These are phyloP conservation scores for Knufia fluminis DNA, from an alignment of 2,329 filamentous ascomycete genomes.

Conservation along the genomic window DNA sequence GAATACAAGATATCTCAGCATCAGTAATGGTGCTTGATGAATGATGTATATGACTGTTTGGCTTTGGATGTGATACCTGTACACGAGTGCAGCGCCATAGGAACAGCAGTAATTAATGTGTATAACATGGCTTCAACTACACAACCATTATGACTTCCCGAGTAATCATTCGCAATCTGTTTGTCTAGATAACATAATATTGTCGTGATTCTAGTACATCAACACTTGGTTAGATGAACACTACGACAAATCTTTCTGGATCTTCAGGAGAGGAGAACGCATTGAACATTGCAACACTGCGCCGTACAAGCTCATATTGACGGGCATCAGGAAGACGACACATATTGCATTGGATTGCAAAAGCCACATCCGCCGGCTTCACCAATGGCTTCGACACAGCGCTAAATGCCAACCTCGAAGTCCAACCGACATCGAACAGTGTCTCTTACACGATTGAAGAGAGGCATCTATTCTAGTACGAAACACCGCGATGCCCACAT, in stretches of 20 bases:
- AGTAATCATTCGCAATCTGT: too few species aligned
- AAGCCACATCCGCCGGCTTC: background rate
- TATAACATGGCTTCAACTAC: too few species aligned
- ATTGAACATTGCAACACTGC: background rate
- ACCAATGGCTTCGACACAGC: background rate
- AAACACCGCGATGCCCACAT: too few species aligned
- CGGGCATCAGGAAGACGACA: background rate
- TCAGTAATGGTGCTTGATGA: constrained; percentile 4
- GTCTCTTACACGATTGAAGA: background rate
- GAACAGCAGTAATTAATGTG: constrained; percentile 1
- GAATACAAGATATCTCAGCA: background rate
- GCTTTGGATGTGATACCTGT: background rate
- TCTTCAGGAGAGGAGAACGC: background rate
- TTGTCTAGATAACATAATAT: too few species aligned
- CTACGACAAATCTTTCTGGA: too few species aligned
- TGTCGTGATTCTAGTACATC: too few species aligned
- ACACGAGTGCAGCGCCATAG: background rate
- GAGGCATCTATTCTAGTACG: background rate
- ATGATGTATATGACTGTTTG: background rate
- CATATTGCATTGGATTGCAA: background rate
- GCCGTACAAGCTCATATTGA: background rate
- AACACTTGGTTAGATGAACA: too few species aligned
- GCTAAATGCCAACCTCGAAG: background rate
- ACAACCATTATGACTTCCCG: too few species aligned
- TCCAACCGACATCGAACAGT: background rate